A percentile compares a stretch with the other conserved stretches of the same genome.
These are phyloP conservation scores for Fragaria ananassa DNA, from an alignment of 306 rosid genomes.

Conservation along the genomic window DNA sequence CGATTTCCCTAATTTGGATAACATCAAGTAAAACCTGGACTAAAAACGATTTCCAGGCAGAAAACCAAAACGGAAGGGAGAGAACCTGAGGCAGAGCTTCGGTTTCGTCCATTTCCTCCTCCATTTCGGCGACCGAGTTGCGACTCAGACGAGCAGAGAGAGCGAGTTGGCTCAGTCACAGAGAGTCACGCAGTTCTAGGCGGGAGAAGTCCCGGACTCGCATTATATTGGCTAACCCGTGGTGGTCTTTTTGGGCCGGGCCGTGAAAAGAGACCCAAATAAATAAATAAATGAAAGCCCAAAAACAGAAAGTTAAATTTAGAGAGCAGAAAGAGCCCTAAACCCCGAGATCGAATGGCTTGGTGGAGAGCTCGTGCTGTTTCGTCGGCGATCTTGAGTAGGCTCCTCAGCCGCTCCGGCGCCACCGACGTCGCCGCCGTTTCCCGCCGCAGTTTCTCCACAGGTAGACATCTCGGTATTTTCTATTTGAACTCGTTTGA, in stretches of 20 bases:
- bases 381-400: constrained; percentile 7
- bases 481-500: neutral
- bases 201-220: constrained; percentile 4
- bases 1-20: neutral
- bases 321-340: neutral
- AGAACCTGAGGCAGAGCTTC: constrained; percentile 80
- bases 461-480: neutral
- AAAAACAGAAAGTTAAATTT: neutral
- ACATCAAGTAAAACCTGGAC: neutral
- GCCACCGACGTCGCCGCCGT: neutral
- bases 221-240: neutral
- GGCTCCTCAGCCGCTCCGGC: constrained; percentile 1
- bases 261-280: neutral
- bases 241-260: neutral
- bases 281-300: neutral
- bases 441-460: neutral
- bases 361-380: constrained; percentile 20
- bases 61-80: neutral
- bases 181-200: neutral
- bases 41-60: neutral
- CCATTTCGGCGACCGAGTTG: constrained; percentile 45
- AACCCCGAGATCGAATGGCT: constrained; percentile 1
- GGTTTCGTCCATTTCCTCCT: constrained; percentile 85
- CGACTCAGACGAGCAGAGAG: neutral
- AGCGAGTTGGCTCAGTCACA: neutral